phyloP scores from a whole-genome alignment of 306 rosid genomes.

The Arachis stenosperma region DNA sequence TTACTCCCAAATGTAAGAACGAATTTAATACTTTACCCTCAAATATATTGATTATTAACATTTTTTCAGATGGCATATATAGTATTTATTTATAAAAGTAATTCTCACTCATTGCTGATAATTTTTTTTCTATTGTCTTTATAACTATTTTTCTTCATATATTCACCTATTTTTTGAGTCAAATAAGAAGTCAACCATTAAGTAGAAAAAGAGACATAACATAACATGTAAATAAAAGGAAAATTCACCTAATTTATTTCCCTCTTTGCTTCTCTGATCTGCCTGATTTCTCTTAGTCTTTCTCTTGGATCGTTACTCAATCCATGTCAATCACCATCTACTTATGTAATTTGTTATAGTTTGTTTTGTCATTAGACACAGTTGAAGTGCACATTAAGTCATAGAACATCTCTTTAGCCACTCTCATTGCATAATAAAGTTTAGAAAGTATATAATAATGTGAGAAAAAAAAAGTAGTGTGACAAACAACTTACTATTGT shows the following conservation, averaged over 20 bases:
- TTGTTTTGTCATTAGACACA: background rate
- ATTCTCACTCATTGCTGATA: background rate
- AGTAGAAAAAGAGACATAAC: too few relatives aligned
- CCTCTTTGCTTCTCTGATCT: constrained; percentile 14
- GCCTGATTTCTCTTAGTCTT: background rate
- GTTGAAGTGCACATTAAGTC: constrained; percentile 2
- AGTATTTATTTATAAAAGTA: background rate
- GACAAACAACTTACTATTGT: background rate
- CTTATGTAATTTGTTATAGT: background rate
- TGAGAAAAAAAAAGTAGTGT: background rate
- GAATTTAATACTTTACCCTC: too few relatives aligned
- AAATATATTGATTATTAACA: too few relatives aligned
- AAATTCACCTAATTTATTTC: background rate
- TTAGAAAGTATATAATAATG: background rate
- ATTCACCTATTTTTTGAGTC: constrained; percentile 7
- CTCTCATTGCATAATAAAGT: background rate
- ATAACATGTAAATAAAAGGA: background rate
- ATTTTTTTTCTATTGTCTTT: background rate
- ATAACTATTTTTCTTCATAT: background rate
- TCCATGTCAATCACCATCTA: background rate
- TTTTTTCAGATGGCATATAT: too few relatives aligned
- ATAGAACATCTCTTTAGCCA: background rate
- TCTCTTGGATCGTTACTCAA: background rate
- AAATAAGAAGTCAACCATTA: background rate
- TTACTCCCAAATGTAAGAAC: too few relatives aligned